phyloP scores from a whole-genome alignment of 495 filamentous ascomycete genomes.

The Elaphomyces granulatus region DNA sequence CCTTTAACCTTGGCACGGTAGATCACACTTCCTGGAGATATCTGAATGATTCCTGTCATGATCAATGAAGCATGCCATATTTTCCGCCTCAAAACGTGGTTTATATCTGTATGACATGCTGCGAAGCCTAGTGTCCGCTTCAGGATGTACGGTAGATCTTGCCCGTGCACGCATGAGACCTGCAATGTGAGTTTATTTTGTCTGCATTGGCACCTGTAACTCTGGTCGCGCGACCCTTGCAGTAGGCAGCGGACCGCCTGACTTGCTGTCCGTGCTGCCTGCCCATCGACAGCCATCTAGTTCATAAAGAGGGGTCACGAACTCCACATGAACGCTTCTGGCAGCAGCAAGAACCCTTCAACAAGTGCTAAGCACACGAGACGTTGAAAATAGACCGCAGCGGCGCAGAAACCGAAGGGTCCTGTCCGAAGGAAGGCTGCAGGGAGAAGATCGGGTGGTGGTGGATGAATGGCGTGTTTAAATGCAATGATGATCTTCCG shows the following conservation, averaged over 20 bases:
- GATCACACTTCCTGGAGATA: neutral
- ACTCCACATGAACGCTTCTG: too few species aligned
- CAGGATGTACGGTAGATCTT: slow-evolving; percentile 3
- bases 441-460: too few species aligned
- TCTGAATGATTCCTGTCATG: neutral
- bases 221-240: neutral
- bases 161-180: slow-evolving; percentile 5
- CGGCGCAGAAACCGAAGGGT: too few species aligned
- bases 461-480: neutral
- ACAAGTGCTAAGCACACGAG: too few species aligned
- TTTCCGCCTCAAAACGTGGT: neutral
- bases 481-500: neutral
- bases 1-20: too few species aligned
- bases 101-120: neutral
- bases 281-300: too few species aligned
- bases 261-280: too few species aligned
- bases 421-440: too few species aligned
- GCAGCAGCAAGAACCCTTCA: too few species aligned
- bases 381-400: too few species aligned
- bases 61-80: neutral
- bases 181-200: slow-evolving; percentile 9
- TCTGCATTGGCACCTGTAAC: slow-evolving; percentile 4
- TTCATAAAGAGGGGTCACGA: too few species aligned
- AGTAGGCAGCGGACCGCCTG: neutral
- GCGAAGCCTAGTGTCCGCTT: neutral